Percentiles rank a stretch among this genome's conserved stretches.
Conservation (phyloP, 2,329 filamentous ascomycete species). For the Penicillium sp. region DNA sequence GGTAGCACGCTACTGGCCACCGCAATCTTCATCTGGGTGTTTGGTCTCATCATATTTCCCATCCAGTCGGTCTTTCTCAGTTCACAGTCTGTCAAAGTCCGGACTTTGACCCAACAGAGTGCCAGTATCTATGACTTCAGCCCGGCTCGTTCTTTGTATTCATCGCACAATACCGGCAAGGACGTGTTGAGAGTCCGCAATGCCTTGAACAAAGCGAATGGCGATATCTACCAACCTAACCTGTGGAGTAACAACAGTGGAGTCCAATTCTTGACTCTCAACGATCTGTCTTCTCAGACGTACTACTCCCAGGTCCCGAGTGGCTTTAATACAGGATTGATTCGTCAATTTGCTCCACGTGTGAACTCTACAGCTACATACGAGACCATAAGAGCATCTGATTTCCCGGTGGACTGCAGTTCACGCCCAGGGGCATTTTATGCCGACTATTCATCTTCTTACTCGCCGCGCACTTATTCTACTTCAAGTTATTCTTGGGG, state of each 20-base stretch:
- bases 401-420: neutral
- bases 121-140: neutral
- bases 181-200: neutral
- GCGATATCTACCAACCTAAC: neutral
- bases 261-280: neutral
- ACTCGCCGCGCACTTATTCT: neutral
- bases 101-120: neutral
- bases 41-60: neutral
- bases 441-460: neutral
- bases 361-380: neutral
- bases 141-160: rapidly evolving
- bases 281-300: neutral
- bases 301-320: neutral
- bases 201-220: neutral
- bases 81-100: neutral
- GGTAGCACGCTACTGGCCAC: neutral
- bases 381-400: neutral
- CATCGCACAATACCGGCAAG: neutral
- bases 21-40: neutral
- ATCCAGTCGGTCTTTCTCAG: neutral
- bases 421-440: neutral
- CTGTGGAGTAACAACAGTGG: neutral
- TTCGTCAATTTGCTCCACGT: neutral
- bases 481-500: neutral
- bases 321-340: neutral